Base-by-base conservation (phyloP, 441 rosid genomes). In the Biscutella laevigata region DNA sequence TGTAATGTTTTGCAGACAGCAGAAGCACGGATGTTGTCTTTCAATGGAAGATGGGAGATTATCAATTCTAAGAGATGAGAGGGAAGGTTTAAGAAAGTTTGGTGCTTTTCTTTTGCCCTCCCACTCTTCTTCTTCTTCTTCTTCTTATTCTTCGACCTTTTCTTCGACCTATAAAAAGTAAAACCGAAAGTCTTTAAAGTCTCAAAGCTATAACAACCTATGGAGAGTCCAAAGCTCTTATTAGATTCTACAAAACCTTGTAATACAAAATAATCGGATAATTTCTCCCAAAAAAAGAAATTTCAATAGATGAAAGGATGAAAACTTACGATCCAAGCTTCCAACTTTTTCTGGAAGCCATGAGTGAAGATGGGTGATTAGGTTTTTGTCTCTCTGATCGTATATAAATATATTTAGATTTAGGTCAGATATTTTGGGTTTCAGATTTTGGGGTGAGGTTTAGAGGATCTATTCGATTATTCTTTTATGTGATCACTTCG, bases 1-100 rank as follows among this genome's bases (percentile, higher is more conserved):
- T 70, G 75, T 84, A 84, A 79, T 64, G 77, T 66, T 71, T 77
- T 77, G 77, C 86, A 86, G 43, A 79, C 86, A 50, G 51, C 66
- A 2, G 88, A 83, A 50, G 80, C 86, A 42, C 64, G 74, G 19
- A 86, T 51, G 55, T 83, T 86, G 49, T 81, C 91, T 45, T 58
- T 67, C 0, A 77, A 62, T 2, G 80, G 16, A n/a, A 86, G 71
- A 36, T 6, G 59, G 27, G 74, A 53, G 46, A 81, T 19, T 4
- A 81, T 54, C 45, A 71, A 36, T 56, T 79, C 78, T 62, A 81
- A 72, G 62, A 86, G 80, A 64, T 83, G 83, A 15, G 32, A 38
- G 4, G 91, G 91, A 61, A 81, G 76, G 47, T 24, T 20, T 40
- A 34, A 9, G 38, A 54, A 13, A 16, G 50, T n/a, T n/a, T n/a